These are phyloP conservation scores for Jacaranda copaia DNA, from an alignment of 257 asterid species.

Conservation along the genomic window DNA sequence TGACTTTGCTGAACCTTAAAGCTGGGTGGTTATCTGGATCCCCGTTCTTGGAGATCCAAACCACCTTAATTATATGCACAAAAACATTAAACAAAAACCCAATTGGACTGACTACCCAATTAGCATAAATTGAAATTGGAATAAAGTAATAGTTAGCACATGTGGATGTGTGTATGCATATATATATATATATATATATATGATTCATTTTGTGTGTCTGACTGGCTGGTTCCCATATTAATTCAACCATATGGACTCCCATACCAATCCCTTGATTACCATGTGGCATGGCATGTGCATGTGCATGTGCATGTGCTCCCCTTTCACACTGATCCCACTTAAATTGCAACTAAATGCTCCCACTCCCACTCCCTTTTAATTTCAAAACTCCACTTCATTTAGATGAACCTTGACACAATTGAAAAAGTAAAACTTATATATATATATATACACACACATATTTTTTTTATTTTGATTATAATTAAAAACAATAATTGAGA, in stretches of 20 bases:
- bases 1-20: no score
- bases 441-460: no score
- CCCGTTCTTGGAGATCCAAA: background rate
- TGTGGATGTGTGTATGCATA: no score
- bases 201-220: background rate
- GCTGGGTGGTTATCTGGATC: no score
- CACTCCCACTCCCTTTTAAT: background rate
- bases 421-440: no score
- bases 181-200: no score
- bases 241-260: constrained; percentile 19
- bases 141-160: background rate
- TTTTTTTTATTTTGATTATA: no score
- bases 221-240: background rate
- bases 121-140: background rate
- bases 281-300: background rate
- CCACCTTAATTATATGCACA: background rate
- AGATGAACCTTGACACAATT: no score
- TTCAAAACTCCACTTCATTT: background rate
- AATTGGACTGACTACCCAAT: no score
- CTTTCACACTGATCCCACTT: background rate
- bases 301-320: background rate
- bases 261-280: background rate
- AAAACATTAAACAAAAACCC: background rate
- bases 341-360: background rate
- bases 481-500: no score